A percentile compares a stretch with the other conserved stretches of the same genome.
These are phyloP conservation scores for Vitis hybrid DNA, from an alignment of 177 flowering plant species.

Conservation along the genomic window DNA sequence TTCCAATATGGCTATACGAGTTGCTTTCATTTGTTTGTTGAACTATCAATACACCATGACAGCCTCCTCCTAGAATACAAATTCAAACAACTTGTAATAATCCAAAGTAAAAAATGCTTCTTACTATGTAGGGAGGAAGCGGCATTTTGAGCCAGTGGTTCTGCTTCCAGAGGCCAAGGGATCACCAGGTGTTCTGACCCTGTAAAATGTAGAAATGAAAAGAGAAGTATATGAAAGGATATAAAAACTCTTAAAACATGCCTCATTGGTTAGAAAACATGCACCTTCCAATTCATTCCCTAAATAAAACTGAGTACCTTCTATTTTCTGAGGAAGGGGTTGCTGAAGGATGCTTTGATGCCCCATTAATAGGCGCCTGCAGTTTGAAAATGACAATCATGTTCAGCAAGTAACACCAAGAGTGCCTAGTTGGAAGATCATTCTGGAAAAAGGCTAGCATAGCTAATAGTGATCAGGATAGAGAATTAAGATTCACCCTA, in stretches of 20 bases:
- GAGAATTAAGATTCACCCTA: conserved; percentile 15
- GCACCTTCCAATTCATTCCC: not conserved
- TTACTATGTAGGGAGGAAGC: conserved; percentile 36
- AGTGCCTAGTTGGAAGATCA: not conserved
- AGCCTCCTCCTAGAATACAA: not conserved
- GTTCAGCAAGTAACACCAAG: not conserved
- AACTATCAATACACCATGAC: not conserved
- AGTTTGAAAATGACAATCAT: conserved; percentile 5
- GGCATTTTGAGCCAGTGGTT: conserved; percentile 28
- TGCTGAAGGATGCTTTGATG: conserved; percentile 19
- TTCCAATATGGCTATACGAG: not conserved
- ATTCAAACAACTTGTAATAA: not conserved
- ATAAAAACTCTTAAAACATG: not conserved
- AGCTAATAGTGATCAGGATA: not conserved
- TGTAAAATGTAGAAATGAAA: conserved; percentile 13
- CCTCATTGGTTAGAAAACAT: not conserved
- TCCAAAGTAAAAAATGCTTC: not conserved
- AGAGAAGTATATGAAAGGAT: not conserved
- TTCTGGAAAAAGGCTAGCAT: not conserved
- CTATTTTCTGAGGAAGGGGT: conserved; percentile 37
- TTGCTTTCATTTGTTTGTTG: not conserved
- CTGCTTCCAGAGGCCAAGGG: conserved; percentile 24
- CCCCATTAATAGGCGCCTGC: conserved; percentile 27
- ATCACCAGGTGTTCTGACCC: conserved; percentile 23
- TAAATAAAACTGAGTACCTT: conserved; percentile 21